phyloP scores from a whole-genome alignment of 305 asterid species.

The Solanum hybrid region DNA sequence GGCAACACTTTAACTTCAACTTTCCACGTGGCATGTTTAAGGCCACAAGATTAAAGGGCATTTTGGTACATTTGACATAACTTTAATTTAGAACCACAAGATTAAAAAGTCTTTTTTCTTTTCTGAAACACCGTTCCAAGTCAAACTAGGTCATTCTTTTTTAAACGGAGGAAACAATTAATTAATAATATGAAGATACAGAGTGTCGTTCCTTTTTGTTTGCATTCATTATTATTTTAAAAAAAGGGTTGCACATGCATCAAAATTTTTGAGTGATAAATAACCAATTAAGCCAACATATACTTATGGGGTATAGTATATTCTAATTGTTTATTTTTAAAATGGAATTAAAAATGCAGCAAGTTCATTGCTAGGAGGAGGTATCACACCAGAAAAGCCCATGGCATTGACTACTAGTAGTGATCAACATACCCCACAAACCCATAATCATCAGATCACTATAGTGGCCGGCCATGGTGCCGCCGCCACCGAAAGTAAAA shows the following conservation, averaged over 20 bases:
- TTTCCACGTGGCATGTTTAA: too few species aligned
- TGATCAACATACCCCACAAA: slow-evolving; percentile 35
- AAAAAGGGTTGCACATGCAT: slow-evolving; percentile 7
- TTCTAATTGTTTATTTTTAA: not conserved
- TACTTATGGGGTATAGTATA: not conserved
- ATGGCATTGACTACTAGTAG: not conserved
- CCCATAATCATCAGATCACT: slow-evolving; percentile 74
- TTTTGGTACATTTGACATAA: too few species aligned
- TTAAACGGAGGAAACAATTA: too few species aligned
- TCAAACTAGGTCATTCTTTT: too few species aligned
- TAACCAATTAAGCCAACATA: not conserved
- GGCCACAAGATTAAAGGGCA: too few species aligned
- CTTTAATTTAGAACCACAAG: too few species aligned
- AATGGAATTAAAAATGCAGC: slow-evolving; percentile 32
- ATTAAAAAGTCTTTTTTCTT: too few species aligned
- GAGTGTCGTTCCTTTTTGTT: slow-evolving; percentile 14
- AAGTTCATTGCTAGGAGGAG: slow-evolving; percentile 36
- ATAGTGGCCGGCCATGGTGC: slow-evolving; percentile 27
- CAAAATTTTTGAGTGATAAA: not conserved
- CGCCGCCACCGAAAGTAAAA: slow-evolving; percentile 23
- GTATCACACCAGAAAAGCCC: slow-evolving; percentile 66
- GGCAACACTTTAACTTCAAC: too few species aligned
- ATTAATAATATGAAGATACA: too few species aligned
- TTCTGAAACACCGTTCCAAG: too few species aligned
- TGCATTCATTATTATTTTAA: not conserved